These are phyloP conservation scores for Neopestalotiopsis sp. DNA, from an alignment of 2,329 filamentous ascomycete species.

Conservation along the genomic window DNA sequence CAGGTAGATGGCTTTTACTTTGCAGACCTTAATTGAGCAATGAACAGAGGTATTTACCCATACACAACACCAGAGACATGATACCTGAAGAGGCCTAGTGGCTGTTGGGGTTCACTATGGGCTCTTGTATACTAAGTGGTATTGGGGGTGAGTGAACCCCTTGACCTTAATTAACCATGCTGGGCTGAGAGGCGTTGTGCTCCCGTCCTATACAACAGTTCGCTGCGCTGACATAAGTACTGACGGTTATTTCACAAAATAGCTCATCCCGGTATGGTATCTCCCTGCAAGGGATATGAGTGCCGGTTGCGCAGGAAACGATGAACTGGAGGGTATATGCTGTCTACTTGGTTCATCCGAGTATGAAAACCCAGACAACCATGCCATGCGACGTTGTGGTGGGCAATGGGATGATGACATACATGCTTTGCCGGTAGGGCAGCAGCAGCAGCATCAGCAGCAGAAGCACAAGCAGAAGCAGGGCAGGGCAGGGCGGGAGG, in stretches of 20 bases:
- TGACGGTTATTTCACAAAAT: not conserved
- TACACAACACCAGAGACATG: not conserved
- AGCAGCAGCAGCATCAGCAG: not conserved
- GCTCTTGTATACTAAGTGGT: not conserved
- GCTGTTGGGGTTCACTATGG: not conserved
- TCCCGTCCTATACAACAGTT: not conserved
- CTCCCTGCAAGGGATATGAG: no score
- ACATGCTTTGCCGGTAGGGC: not conserved
- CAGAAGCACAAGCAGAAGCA: not conserved
- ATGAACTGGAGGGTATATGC: not conserved
- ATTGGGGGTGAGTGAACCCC: not conserved
- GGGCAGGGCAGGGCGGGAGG: not conserved
- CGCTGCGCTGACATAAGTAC: not conserved
- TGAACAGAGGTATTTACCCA: not conserved
- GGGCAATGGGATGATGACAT: conserved; percentile 2
- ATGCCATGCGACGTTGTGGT: conserved; percentile 1
- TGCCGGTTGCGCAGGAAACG: not conserved
- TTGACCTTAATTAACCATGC: not conserved
- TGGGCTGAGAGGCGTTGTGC: not conserved
- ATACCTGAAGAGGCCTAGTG: not conserved
- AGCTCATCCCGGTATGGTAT: no score
- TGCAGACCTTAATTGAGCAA: no score
- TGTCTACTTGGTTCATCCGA: not conserved
- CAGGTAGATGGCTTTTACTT: no score
- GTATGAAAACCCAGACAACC: not conserved